Percentiles rank a stretch among this genome's conserved stretches.
phyloP scores from a whole-genome alignment of 192 early-diverging fungal species.

The Funneliformis mosseae region DNA sequence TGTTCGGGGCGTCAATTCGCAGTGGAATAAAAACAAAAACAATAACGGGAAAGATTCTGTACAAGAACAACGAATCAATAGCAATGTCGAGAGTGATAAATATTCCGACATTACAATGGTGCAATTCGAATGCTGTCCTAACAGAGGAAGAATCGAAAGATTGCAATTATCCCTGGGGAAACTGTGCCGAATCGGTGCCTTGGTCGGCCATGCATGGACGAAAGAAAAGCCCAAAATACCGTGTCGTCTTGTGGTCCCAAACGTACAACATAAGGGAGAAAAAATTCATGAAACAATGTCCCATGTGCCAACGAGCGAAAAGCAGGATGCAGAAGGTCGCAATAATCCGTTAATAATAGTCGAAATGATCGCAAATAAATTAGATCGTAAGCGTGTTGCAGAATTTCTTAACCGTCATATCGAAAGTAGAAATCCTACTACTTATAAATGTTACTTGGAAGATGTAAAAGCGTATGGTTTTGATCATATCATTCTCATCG shows the following conservation, averaged over 20 bases:
- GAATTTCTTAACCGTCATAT: neutral
- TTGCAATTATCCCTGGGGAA: neutral
- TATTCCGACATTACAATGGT: neutral
- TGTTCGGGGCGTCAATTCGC: conserved; percentile 8
- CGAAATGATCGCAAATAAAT: conserved; percentile 22
- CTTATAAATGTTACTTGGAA: conserved; percentile 20
- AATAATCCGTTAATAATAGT: conserved; percentile 12
- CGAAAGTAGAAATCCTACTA: neutral
- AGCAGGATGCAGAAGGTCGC: conserved; percentile 4
- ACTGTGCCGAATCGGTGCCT: conserved; percentile 12
- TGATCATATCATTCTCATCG: conserved; percentile 23
- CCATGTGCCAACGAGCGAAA: neutral
- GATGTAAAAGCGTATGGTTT: neutral
- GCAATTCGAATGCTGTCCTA: neutral
- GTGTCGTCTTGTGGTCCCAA: conserved; percentile 23
- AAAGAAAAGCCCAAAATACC: neutral
- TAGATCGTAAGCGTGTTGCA: conserved; percentile 17
- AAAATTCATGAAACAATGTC: neutral
- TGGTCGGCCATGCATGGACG: conserved; percentile 4
- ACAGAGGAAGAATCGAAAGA: neutral
- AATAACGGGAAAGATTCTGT: neutral
- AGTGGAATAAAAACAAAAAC: neutral
- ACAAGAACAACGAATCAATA: conserved; percentile 19
- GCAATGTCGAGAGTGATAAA: neutral
- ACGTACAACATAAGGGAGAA: neutral